These are phyloP conservation scores for Candida morakotiae DNA, from an alignment of 805 yeast species.

Conservation along the genomic window DNA sequence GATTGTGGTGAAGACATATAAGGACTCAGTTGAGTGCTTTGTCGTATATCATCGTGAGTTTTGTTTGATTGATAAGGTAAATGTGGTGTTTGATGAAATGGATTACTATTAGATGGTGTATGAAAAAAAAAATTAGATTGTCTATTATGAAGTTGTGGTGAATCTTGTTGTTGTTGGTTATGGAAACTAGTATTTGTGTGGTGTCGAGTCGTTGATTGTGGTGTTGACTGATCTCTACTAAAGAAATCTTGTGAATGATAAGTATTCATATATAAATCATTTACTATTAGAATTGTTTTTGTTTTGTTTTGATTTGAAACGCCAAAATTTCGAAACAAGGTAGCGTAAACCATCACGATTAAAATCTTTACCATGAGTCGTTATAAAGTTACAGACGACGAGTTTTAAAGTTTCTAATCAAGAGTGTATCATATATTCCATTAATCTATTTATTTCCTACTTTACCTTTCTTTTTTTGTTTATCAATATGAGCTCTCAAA, in stretches of 20 bases:
- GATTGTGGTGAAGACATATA: neutral
- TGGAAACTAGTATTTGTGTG: neutral
- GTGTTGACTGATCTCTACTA: conserved; percentile 2
- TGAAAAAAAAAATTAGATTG: too few relatives aligned
- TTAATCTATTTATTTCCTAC: conserved; percentile 1
- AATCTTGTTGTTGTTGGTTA: too few relatives aligned
- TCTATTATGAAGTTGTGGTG: too few relatives aligned
- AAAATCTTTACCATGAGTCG: too few relatives aligned
- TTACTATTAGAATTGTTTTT: neutral
- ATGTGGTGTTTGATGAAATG: conserved; percentile 1
- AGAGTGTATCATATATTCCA: too few relatives aligned
- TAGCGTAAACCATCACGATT: neutral
- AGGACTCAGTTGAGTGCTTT: neutral
- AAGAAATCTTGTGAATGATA: conserved; percentile 1
- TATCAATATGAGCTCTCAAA: conserved; percentile 77
- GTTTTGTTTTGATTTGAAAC: conserved; percentile 4
- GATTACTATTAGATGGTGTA: neutral
- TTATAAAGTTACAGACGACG: too few relatives aligned
- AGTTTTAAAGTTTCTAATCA: too few relatives aligned
- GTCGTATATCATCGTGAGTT: neutral
- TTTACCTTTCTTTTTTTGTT: conserved; percentile 82
- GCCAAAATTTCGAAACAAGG: conserved; percentile 3
- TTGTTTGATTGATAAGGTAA: neutral
- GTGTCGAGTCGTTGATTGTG: neutral
- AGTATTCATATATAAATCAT: neutral